phyloP scores from a whole-genome alignment of 805 yeast genomes.

The Kluyveromyces wickerhamii region DNA sequence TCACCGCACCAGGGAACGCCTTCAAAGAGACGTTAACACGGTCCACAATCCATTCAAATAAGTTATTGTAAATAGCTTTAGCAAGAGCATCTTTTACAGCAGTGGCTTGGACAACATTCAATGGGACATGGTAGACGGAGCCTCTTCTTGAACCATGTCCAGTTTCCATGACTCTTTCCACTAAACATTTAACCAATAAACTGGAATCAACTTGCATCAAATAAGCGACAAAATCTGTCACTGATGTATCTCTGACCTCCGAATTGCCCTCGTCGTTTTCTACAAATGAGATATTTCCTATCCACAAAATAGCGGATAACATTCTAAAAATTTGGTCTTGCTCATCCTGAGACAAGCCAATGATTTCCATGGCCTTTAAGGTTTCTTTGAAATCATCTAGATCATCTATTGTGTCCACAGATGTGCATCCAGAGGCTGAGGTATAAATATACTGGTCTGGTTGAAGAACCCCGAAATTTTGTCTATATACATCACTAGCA shows the following conservation, averaged over 20 bases:
- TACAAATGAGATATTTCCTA: slow-evolving; percentile 80
- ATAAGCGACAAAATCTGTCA: slow-evolving; percentile 92
- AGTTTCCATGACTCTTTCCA: slow-evolving; percentile 83
- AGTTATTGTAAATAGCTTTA: slow-evolving; percentile 83
- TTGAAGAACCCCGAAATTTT: slow-evolving; percentile 78
- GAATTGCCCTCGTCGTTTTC: slow-evolving; percentile 89
- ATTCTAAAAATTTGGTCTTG: slow-evolving; percentile 86
- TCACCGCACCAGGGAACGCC: slow-evolving; percentile 41
- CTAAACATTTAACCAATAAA: slow-evolving; percentile 55
- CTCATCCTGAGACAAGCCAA: slow-evolving; percentile 75
- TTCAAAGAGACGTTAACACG: slow-evolving; percentile 79
- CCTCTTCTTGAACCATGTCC: slow-evolving; percentile 85
- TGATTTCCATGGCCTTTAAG: slow-evolving; percentile 73
- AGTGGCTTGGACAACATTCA: slow-evolving; percentile 84
- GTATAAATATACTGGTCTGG: slow-evolving; percentile 94
- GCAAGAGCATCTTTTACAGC: slow-evolving; percentile 95
- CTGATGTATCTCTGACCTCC: slow-evolving; percentile 71
- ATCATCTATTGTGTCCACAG: slow-evolving; percentile 86
- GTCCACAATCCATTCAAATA: slow-evolving; percentile 94
- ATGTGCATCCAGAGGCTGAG: slow-evolving; percentile 73
- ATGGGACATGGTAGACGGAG: slow-evolving; percentile 88
- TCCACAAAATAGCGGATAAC: slow-evolving; percentile 83
- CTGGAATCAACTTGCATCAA: slow-evolving; percentile 71
- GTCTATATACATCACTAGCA: slow-evolving; percentile 78
- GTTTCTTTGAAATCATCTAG: slow-evolving; percentile 72